Base-by-base conservation (phyloP, 2,329 filamentous ascomycete species). In the Ophiostoma populinum region DNA sequence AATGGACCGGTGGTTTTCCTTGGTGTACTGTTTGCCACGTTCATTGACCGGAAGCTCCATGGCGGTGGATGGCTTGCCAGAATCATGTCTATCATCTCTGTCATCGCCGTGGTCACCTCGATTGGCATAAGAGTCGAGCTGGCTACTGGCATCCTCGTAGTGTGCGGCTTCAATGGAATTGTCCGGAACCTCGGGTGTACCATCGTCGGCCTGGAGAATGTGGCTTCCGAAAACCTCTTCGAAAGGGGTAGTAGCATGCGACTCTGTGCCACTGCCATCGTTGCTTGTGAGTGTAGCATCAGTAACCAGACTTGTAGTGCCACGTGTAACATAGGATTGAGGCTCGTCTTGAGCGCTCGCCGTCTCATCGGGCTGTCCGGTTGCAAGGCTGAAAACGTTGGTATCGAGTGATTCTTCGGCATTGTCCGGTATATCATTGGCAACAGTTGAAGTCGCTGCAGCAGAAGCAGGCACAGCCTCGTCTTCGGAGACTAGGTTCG, bases 1-100 rank as follows among this genome's bases (percentile, higher is more conserved):
- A 32, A 24, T 29, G 16, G n/a, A 38, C 39, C 21, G 36, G 36
- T 37, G 11, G 33, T n/a, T n/a, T n/a, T n/a, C n/a, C n/a, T n/a
- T 34, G 6, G 39, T 21, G 24, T 41, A 37, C n/a, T 31, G 37
- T 1, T 39, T 28, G 2, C 10, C 19, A 24, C 7, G 24, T 11
- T 18, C 26, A 18, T 21, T 7, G 13, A 19, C 27, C 22, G 18
- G 19, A 33, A 24, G 19, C 20, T n/a, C 25, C 17, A 19, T 16
- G 17, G 11, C 10, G 29, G 5, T 12, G 38, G 15, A 8, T 4
- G 11, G 16, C n/a, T 27, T 7, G 15, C 15, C n/a, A 16, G 22
- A 15, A 20, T 17, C 19, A 13, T 25, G 11, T 7, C 16, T 12
- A n/a, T 28, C 29, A 9, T 12, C 6, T 17, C 26, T 17, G 5